Conservation (phyloP, 140 eudicot genomes). For the Stevia rebaudiana region DNA sequence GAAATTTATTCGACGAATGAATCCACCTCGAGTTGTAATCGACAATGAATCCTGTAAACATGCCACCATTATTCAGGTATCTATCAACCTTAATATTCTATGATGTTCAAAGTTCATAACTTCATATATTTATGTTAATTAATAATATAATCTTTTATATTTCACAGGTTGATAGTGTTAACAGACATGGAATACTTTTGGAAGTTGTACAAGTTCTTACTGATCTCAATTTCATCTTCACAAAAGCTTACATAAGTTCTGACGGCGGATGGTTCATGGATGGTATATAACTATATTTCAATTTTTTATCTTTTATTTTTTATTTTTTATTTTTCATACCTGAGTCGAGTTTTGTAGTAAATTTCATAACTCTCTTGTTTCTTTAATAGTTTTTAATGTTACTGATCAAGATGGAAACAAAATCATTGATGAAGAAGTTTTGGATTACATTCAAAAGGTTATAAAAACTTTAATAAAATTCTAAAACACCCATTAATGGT, state of each 20-base stretch:
- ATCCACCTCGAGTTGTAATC: slow-evolving; percentile 89
- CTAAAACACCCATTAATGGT: neutral
- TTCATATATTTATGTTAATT: neutral
- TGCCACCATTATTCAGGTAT: slow-evolving; percentile 83
- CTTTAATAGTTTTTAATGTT: slow-evolving; percentile 60
- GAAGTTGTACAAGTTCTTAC: slow-evolving; percentile 91
- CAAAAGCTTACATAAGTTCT: slow-evolving; percentile 78
- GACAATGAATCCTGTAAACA: slow-evolving; percentile 76
- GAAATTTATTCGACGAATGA: slow-evolving; percentile 89
- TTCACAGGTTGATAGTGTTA: slow-evolving; percentile 87
- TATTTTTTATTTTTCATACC: neutral
- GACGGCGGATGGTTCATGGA: slow-evolving; percentile 99
- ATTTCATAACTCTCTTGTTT: neutral
- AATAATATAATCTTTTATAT: neutral
- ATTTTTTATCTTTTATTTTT: neutral
- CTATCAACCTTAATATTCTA: neutral
- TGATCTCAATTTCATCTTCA: slow-evolving; percentile 67
- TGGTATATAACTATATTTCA: slow-evolving; percentile 38
- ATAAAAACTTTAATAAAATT: neutral
- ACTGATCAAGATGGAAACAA: slow-evolving; percentile 83
- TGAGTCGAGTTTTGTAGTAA: neutral
- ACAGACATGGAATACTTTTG: slow-evolving; percentile 73
- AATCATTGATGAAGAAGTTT: slow-evolving; percentile 64
- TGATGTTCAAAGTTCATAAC: neutral
- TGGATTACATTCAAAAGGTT: slow-evolving; percentile 75